Evolutionary conservation across 2,329 filamentous ascomycete species (phyloP).

Genomic region (Dothidotthia symphoricarpi): DNA sequence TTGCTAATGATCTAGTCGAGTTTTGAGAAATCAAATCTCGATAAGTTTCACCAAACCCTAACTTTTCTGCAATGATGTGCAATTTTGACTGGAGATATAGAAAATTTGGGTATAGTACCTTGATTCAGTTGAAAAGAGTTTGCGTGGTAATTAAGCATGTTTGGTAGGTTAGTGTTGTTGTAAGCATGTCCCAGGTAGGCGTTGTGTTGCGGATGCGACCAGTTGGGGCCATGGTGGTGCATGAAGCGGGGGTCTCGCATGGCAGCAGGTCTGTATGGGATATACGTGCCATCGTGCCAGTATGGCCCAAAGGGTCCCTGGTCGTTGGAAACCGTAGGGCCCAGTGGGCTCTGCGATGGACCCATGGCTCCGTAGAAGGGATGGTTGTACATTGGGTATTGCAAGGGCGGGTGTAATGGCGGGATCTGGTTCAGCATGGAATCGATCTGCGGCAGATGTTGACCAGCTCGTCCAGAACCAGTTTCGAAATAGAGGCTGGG

Average conservation of each 20-base stretch:
- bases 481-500: slow-evolving; percentile 39
- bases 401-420: slow-evolving; percentile 55
- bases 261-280: slow-evolving; percentile 43
- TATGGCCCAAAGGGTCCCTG: slow-evolving; percentile 44
- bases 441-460: slow-evolving; percentile 56
- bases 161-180: slow-evolving; percentile 22
- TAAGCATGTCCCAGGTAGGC: slow-evolving; percentile 29
- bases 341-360: slow-evolving; percentile 35
- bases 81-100: too few relatives aligned
- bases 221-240: slow-evolving; percentile 28
- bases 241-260: slow-evolving; percentile 42
- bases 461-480: slow-evolving; percentile 36
- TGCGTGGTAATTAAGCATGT: slow-evolving; percentile 26
- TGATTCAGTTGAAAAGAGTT: slow-evolving; percentile 28
- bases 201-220: slow-evolving; percentile 33
- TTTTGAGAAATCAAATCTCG: too few relatives aligned
- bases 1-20: too few relatives aligned
- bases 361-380: slow-evolving; percentile 35
- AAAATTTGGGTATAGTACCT: too few relatives aligned
- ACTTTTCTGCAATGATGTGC: too few relatives aligned
- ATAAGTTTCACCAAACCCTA: too few relatives aligned
- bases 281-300: slow-evolving; percentile 44
- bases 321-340: slow-evolving; percentile 44
- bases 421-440: slow-evolving; percentile 61
- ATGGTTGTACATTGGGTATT: slow-evolving; percentile 48